phyloP scores from a whole-genome alignment of 768 basidiomycete genomes.

The Glaciozyma martinii region DNA sequence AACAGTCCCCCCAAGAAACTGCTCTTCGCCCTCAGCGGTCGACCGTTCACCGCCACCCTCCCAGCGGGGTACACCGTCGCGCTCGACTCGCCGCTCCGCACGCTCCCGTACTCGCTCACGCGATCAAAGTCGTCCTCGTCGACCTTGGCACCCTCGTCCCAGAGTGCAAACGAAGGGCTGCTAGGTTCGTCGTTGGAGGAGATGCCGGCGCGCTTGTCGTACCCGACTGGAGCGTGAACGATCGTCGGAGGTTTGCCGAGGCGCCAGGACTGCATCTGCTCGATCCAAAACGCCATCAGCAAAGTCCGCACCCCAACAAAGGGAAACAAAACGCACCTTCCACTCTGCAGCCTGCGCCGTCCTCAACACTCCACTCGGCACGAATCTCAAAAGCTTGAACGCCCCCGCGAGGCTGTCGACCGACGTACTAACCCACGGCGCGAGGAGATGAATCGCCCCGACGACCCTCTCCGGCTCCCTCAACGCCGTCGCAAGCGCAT shows the following conservation, averaged over 20 bases:
- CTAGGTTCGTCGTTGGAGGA: not conserved
- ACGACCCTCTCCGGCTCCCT: constrained; percentile 57
- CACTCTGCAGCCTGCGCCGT: constrained; percentile 95
- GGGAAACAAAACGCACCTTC: constrained; percentile 44
- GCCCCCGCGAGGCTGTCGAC: constrained; percentile 48
- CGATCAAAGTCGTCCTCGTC: not conserved
- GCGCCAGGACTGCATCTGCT: constrained; percentile 76
- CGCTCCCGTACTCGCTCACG: not conserved
- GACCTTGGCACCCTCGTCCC: not conserved
- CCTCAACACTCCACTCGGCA: constrained; percentile 83
- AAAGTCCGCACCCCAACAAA: constrained; percentile 23
- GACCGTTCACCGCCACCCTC: not conserved
- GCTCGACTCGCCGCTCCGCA: not conserved
- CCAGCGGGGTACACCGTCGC: not conserved
- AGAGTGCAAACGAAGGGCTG: not conserved
- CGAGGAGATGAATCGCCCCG: constrained; percentile 78
- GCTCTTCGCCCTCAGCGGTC: not conserved
- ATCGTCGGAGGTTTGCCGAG: constrained; percentile 87
- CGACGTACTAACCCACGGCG: constrained; percentile 90
- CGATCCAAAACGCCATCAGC: not conserved
- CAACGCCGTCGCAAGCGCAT: constrained; percentile 80
- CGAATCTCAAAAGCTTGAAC: constrained; percentile 95
- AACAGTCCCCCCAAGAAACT: constrained; percentile 13
- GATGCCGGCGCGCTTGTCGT: constrained; percentile 3
- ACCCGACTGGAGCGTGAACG: not conserved